Evolutionary conservation across 176 grass and related monocot genomes (phyloP), one percentile per base, ranked within the genome.

Genomic region (Oryza australiensis): DNA sequence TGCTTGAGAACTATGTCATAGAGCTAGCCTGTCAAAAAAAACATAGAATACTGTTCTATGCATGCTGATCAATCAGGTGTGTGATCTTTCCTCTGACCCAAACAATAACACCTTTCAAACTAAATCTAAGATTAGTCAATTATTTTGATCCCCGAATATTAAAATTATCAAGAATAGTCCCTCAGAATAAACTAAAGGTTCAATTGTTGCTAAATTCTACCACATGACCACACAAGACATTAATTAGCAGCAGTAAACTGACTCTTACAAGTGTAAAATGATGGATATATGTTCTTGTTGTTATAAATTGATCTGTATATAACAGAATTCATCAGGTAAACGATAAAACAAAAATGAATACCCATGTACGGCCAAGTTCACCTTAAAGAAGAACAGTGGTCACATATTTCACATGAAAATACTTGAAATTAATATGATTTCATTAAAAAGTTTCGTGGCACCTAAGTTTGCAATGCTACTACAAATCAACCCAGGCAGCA

Each of bases 301-400:
- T 29, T 30, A 20, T 63, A 20, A 38, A 73, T 46, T 73, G 27
- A 32, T 0, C 27, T 82, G 27, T 71, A 48, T 5, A 42, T 64
- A 59, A 48, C 26, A 65, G 9, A 48, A 81, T 42, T 73, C 22
- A 48, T 62, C 18, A 73, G n/a, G 55, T 64, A 73, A 82, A 30
- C 12, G 12, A 46, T 34, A 20, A n/a, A 26, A 62, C 26, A 73
- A 49, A 62, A 26, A 81, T 29, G 49, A 81, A 42, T 38, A 57
- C 9, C 8, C 35, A 59, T 42, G 48, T 2, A 18, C 26, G 18
- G 33, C 43, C 46, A 81, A 55, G 51, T 81, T 81, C 5, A 62
- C 67, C 26, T n/a, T 62, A 49, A 41, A 70, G 48, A 41, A 53
- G 33, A 81, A 62, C 68, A 81, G 26, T 9, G 40, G 70, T 20